Percentiles rank a stretch among this genome's conserved stretches.
Conservation (phyloP, 2,329 filamentous ascomycete species). For the Trichoderma sp. region DNA sequence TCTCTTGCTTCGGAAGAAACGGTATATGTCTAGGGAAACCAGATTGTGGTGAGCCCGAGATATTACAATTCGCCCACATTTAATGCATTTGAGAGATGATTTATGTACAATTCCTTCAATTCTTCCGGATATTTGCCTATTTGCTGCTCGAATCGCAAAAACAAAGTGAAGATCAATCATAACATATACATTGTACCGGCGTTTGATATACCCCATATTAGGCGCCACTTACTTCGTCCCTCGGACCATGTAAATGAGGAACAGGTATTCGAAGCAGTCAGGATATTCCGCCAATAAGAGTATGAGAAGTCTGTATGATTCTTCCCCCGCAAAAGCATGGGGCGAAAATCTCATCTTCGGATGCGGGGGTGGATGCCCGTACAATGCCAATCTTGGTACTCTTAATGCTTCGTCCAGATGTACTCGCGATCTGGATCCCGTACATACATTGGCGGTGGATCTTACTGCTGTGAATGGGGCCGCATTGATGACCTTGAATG, state of each 20-base stretch:
- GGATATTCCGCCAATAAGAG: background rate
- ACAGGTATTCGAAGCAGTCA: background rate
- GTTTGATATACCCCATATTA: background rate
- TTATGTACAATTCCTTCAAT: background rate
- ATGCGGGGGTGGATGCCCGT: background rate
- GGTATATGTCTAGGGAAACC: background rate
- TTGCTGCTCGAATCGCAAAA: background rate
- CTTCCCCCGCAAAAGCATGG: background rate
- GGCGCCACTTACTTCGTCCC: background rate
- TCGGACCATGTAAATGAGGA: background rate
- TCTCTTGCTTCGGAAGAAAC: too few relatives aligned
- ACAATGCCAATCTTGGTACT: background rate
- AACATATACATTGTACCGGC: background rate
- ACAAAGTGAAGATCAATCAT: background rate
- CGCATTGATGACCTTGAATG: background rate
- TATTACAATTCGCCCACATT: too few relatives aligned
- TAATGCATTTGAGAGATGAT: background rate
- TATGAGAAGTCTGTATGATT: background rate
- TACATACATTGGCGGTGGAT: background rate
- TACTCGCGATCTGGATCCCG: background rate
- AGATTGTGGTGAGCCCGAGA: background rate
- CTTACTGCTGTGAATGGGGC: background rate
- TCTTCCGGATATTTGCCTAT: constrained; percentile 4
- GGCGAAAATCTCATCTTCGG: background rate
- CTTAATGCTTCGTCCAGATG: background rate